A percentile compares a stretch with the other conserved stretches of the same genome.
Conservation (phyloP, 768 basidiomycete genomes). For the Phylloporus sp. region DNA sequence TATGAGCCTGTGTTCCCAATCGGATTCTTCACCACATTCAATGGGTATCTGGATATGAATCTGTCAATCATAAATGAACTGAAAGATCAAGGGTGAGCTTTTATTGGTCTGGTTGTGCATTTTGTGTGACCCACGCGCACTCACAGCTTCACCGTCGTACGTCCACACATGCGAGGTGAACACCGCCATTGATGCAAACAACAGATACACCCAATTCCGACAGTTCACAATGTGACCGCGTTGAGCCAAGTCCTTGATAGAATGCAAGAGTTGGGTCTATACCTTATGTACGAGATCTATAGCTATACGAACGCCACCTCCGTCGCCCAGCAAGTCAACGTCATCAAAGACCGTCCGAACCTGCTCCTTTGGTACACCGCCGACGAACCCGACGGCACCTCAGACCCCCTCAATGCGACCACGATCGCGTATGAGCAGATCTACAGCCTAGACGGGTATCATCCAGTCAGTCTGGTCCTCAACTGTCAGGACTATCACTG, state of each 20-base stretch:
- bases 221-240: constrained; percentile 56
- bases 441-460: constrained; percentile 59
- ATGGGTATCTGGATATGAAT: constrained; percentile 23
- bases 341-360: constrained; percentile 62
- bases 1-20: constrained; percentile 50
- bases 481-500: constrained; percentile 69
- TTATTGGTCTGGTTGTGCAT: background rate
- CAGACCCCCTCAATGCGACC: constrained; percentile 60
- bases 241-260: constrained; percentile 57
- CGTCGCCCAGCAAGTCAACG: constrained; percentile 65
- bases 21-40: constrained; percentile 45
- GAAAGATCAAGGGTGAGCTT: constrained; percentile 27
- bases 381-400: constrained; percentile 71
- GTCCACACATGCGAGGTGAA: constrained; percentile 8
- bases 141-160: constrained; percentile 29
- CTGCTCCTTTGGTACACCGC: constrained; percentile 72
- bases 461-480: constrained; percentile 61
- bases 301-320: constrained; percentile 62
- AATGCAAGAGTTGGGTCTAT: constrained; percentile 67
- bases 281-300: constrained; percentile 79
- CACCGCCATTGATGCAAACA: background rate
- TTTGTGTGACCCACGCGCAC: background rate
- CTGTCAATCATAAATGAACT: constrained; percentile 29
- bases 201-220: constrained; percentile 68
- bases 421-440: constrained; percentile 51